Evolutionary conservation across 176 grass and related monocot species (phyloP).

Genomic region (Triticum monococcum): DNA sequence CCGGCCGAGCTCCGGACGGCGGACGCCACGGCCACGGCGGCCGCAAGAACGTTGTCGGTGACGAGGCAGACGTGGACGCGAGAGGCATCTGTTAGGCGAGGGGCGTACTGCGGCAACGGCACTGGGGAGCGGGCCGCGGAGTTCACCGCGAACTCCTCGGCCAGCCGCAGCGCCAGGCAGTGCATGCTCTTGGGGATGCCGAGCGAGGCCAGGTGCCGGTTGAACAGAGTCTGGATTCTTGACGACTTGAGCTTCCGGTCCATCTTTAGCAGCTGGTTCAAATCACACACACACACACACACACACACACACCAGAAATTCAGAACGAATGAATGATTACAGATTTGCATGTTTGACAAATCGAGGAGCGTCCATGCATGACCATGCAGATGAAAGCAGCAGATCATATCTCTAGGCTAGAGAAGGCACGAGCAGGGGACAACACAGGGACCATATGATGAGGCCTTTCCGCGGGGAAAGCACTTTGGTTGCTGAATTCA

Average conservation of each 20-base stretch:
- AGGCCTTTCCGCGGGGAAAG: slow-evolving; percentile 29
- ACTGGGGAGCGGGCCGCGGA: slow-evolving; percentile 70
- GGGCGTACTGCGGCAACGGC: slow-evolving; percentile 70
- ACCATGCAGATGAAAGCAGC: too few species aligned
- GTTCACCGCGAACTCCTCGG: slow-evolving; percentile 85
- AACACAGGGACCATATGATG: slow-evolving; percentile 38
- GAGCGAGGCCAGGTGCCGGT: slow-evolving; percentile 63
- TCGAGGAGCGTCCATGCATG: neutral
- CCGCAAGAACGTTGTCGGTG: slow-evolving; percentile 84
- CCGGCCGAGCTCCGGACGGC: slow-evolving; percentile 46
- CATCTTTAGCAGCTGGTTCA: slow-evolving; percentile 80
- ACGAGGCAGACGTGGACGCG: slow-evolving; percentile 71
- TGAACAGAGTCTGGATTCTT: slow-evolving; percentile 54
- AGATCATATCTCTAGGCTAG: too few species aligned
- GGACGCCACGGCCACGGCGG: slow-evolving; percentile 67
- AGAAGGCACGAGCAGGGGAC: neutral
- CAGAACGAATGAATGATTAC: too few species aligned
- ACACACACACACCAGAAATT: neutral
- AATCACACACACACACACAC: neutral
- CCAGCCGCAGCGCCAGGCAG: slow-evolving; percentile 67
- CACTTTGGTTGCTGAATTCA: neutral
- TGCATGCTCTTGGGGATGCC: slow-evolving; percentile 82
- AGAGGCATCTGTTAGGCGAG: slow-evolving; percentile 54
- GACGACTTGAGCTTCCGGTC: slow-evolving; percentile 70
- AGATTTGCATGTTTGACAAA: too few species aligned